phyloP scores from a whole-genome alignment of 441 rosid genomes.

The Erodium moschatum region DNA sequence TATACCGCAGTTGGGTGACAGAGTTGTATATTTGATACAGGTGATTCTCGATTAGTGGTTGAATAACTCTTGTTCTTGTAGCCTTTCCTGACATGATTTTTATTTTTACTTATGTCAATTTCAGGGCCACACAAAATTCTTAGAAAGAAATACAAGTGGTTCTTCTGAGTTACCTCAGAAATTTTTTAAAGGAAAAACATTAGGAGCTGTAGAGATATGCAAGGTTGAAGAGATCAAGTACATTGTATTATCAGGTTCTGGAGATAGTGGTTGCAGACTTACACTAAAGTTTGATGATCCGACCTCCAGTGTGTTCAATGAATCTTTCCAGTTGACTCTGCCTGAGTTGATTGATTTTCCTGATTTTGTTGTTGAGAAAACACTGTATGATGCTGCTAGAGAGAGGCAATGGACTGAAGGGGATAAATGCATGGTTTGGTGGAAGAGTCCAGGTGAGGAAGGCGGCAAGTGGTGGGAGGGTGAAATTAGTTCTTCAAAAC shows the following conservation, averaged over 20 bases:
- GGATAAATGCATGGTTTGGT: constrained; percentile 61
- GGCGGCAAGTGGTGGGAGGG: constrained; percentile 72
- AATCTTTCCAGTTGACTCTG: constrained; percentile 45
- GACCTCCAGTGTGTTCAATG: constrained; percentile 35
- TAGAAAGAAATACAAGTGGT: not conserved
- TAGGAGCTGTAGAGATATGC: constrained; percentile 54
- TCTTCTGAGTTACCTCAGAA: constrained; percentile 38
- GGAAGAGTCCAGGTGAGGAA: constrained; percentile 43
- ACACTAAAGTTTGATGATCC: constrained; percentile 47
- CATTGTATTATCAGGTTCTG: constrained; percentile 58
- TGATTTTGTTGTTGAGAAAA: constrained; percentile 65
- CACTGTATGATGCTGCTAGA: constrained; percentile 51
- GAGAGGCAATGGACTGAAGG: constrained; percentile 44
- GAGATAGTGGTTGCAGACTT: constrained; percentile 72
- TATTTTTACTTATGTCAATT: constrained; percentile 22
- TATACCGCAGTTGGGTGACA: constrained; percentile 69
- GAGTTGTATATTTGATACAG: constrained; percentile 65
- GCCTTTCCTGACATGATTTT: constrained; percentile 12
- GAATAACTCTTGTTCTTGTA: constrained; percentile 12
- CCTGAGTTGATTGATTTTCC: constrained; percentile 52
- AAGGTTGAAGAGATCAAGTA: constrained; percentile 48
- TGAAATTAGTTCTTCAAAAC: constrained; percentile 35
- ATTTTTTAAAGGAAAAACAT: constrained; percentile 31
- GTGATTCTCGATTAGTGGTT: constrained; percentile 23
- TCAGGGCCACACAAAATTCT: constrained; percentile 44